phyloP scores from a whole-genome alignment of 176 grass and related monocot genomes.

The Triticum turgidum region DNA sequence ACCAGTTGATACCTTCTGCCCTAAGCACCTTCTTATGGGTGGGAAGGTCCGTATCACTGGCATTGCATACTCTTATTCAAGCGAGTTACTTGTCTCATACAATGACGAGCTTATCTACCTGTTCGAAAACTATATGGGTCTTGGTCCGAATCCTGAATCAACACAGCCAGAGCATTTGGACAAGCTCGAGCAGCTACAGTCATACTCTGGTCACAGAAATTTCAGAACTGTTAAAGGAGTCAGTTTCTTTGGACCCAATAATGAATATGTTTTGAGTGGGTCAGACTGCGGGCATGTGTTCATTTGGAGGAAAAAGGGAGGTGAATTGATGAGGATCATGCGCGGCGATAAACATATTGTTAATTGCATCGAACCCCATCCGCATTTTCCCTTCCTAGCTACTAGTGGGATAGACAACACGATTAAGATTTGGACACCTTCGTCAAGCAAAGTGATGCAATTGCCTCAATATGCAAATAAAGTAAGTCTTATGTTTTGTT shows the following conservation, averaged over 20 bases:
- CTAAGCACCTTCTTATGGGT: constrained; percentile 56
- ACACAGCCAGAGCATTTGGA: constrained; percentile 33
- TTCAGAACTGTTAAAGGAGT: constrained; percentile 72
- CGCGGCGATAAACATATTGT: constrained; percentile 60
- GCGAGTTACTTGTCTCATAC: constrained; percentile 82
- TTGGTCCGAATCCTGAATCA: constrained; percentile 47
- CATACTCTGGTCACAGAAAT: constrained; percentile 80
- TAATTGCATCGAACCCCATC: constrained; percentile 77
- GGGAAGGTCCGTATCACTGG: constrained; percentile 59
- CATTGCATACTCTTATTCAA: constrained; percentile 65
- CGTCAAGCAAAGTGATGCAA: constrained; percentile 10
- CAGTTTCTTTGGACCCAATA: constrained; percentile 77
- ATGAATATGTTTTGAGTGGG: constrained; percentile 86
- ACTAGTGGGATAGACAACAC: constrained; percentile 74
- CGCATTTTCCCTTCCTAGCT: constrained; percentile 68
- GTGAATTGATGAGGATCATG: constrained; percentile 78
- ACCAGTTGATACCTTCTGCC: constrained; percentile 68
- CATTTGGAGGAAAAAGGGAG: constrained; percentile 77
- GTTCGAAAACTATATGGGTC: constrained; percentile 65
- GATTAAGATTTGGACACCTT: constrained; percentile 71
- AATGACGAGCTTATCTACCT: constrained; percentile 80
- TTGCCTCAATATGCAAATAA: constrained; percentile 62
- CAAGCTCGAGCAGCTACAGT: constrained; percentile 43
- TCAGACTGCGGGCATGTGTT: constrained; percentile 90
- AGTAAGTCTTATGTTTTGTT: constrained; percentile 29